Conservation (phyloP, 2,329 filamentous ascomycete genomes). For the Hortaea sp. region DNA sequence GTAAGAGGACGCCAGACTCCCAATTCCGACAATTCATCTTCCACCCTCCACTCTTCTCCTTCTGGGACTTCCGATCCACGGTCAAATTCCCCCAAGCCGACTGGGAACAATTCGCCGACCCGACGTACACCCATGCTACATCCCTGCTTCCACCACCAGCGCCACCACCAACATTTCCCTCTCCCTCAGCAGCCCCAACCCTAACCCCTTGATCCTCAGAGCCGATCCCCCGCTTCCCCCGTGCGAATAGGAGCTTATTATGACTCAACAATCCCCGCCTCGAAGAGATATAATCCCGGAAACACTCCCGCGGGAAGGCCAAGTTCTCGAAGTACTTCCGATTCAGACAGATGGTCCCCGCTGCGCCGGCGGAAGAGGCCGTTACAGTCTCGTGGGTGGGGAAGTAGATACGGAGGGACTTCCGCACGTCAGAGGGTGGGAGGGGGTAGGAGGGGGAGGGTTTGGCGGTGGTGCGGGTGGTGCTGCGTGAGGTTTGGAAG, state of each 20-base stretch:
- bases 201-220: background rate
- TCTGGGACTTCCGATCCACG: conserved; percentile 47
- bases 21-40: conserved; percentile 85
- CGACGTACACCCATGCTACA: conserved; percentile 70
- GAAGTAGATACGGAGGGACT: conserved; percentile 66
- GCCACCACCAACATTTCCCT: background rate
- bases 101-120: conserved; percentile 85
- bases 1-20: conserved; percentile 84
- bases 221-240: conserved; percentile 19
- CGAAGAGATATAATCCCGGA: conserved; percentile 67
- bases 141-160: conserved; percentile 20
- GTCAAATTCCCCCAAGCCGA: conserved; percentile 83
- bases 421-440: conserved; percentile 25
- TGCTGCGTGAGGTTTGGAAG: conserved; percentile 9
- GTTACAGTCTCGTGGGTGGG: conserved; percentile 56
- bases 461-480: conserved; percentile 11
- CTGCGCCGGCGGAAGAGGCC: conserved; percentile 35
- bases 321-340: conserved; percentile 58
- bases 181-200: background rate
- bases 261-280: conserved; percentile 71
- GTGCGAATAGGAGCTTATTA: conserved; percentile 51
- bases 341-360: conserved; percentile 75
- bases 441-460: too few species aligned
- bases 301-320: conserved; percentile 59
- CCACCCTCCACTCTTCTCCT: conserved; percentile 38